A percentile compares a stretch with the other conserved stretches of the same genome.
Conservation (phyloP, 73 alveolate species). For the Paramecium caudatum region DNA sequence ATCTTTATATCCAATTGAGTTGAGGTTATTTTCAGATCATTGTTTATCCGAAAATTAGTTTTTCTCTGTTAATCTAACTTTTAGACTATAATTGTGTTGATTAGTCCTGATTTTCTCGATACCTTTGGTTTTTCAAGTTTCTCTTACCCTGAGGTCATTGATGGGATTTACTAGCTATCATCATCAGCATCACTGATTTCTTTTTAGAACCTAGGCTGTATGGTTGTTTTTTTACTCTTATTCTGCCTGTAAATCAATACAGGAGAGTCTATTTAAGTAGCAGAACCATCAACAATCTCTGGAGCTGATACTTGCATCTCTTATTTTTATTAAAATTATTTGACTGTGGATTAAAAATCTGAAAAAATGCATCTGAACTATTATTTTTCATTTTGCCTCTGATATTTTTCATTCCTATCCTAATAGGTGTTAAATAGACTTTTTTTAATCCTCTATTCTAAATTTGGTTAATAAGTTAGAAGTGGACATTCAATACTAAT, state of each 20-base stretch:
- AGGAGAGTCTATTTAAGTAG: not conserved
- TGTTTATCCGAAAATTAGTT: not conserved
- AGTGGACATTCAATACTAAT: conserved; percentile 5
- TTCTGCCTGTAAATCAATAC: conserved; percentile 2
- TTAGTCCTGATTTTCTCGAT: not conserved
- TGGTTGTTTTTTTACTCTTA: not conserved
- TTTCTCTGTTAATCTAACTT: not conserved
- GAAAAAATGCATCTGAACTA: not conserved
- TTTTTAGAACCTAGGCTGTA: too few species aligned
- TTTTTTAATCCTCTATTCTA: conserved; percentile 27
- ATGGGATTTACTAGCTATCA: not conserved
- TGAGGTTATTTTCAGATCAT: not conserved
- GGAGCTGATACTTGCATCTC: too few species aligned
- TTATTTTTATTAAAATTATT: conserved; percentile 1
- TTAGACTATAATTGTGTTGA: not conserved
- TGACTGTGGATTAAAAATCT: not conserved
- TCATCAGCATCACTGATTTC: too few species aligned
- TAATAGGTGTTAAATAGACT: not conserved
- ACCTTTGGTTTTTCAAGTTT: conserved; percentile 7
- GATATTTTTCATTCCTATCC: not conserved
- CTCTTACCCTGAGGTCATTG: not conserved
- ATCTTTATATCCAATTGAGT: not conserved
- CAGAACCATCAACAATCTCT: not conserved
- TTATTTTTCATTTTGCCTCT: not conserved
- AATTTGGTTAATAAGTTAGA: not conserved